Percentiles rank a stretch among this genome's conserved stretches.
phyloP scores from a whole-genome alignment of 345 rosid species.

The Fremontodendron californicum region DNA sequence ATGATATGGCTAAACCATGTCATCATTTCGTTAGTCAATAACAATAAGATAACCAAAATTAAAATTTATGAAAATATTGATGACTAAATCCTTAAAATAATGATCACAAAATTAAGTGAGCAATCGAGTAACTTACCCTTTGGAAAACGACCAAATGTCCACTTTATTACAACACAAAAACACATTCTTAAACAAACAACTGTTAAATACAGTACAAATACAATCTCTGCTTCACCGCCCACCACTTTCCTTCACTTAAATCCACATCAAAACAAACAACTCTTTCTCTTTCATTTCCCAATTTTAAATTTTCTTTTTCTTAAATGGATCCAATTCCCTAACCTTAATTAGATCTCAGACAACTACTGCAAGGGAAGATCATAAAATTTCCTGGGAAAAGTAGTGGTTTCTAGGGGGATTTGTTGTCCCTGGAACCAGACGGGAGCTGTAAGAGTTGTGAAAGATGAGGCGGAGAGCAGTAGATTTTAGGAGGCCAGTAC shows the following conservation, averaged over 20 bases:
- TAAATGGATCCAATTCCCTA: neutral
- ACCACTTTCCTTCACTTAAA: neutral
- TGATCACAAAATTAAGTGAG: no score
- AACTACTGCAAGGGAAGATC: neutral
- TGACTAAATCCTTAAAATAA: no score
- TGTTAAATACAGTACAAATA: neutral
- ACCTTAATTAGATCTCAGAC: neutral
- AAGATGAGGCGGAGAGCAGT: slow-evolving; percentile 66
- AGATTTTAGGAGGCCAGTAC: slow-evolving; percentile 55
- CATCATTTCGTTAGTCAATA: no score
- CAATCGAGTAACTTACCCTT: no score
- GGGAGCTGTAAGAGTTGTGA: slow-evolving; percentile 6
- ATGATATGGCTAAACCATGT: no score
- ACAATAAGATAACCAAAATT: no score
- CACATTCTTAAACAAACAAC: neutral
- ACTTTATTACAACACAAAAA: neutral
- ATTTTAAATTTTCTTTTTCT: neutral
- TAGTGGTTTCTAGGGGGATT: slow-evolving; percentile 9
- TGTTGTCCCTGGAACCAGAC: slow-evolving; percentile 14
- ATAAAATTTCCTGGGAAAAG: neutral
- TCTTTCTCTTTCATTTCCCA: neutral
- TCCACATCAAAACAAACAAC: neutral
- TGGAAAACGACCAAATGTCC: neutral
- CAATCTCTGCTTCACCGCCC: neutral
- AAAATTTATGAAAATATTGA: no score